Base-by-base conservation (phyloP, 83 land plant genomes). In the Diphasiastrum complanatum region DNA sequence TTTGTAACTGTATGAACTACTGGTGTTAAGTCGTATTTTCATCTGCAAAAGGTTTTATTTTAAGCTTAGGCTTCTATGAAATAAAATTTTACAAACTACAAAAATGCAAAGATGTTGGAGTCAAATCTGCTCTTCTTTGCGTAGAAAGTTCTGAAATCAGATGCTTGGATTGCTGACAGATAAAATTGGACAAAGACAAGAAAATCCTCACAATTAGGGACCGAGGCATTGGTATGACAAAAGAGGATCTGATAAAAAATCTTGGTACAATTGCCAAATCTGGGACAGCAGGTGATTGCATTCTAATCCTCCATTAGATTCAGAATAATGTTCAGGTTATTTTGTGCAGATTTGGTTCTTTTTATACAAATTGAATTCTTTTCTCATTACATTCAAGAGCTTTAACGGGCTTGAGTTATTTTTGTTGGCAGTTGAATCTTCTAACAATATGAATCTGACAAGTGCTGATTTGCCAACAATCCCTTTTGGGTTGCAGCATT, bases 211-310 rank as follows among this genome's bases (percentile, higher is more conserved):
- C 98, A 14, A 83, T 93, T 61, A 70, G 96, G 4, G 98, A 93
- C 53, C 69, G 84, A 40, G 98, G 98, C 60, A 85, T 93, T 40
- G 99, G 99, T 18, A 95, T 95, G 99, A 95, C 99, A 10, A 95
- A 95, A 47, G 99, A 95, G 47, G 99, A 95, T 68, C 69, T 95
- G 8, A 86, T 95, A 45, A 95, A 95, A 78, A 89, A 95, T 67
- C 78, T 95, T 71, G 99, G 99, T 11, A 95, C 99, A 27, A 89
- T 95, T 45, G 99, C 99, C 29, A 95, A 95, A 61, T 95, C 99
- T 31, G 97, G 99, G 69, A 95, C 99, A 27, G 89, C 99, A 72
- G 87, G 99, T 86, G 38, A 56, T 33, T 12, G 5, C 22, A 51
- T 53, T 11, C 2, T 8, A 4, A n/a, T 2, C 2, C 38, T 20